Base-by-base conservation (phyloP, 768 basidiomycete genomes). In the Clathrus columnatus region DNA sequence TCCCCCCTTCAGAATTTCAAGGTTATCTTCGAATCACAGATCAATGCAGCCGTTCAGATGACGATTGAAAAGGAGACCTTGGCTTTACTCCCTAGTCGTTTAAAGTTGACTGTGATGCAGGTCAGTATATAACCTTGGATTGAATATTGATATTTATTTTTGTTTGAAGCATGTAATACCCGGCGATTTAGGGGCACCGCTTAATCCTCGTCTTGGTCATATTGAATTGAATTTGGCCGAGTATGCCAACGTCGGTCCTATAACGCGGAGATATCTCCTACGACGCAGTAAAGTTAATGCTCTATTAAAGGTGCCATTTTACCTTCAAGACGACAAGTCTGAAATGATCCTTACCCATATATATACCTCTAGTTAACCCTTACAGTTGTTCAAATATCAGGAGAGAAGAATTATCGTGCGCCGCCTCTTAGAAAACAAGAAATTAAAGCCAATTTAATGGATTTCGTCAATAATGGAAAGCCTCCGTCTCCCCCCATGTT, bases 221-320 rank as follows among this genome's bases (percentile, higher is more conserved):
- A 74, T 89, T 6, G 74, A 79, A 60, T 73, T 91, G 56, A 84
- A 91, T 63, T 73, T 91, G 1, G 82, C 88, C 0, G 83, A 89
- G 63, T 91, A 88, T 61, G 83, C 81, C 14, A 74, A 76, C 47
- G 78, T 70, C 1, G 78, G 82, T 30, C 61, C 66, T 8, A 75
- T 87, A 23, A 80, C 80, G 8, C 74, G 88, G 17, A 73, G 80
- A 5, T 86, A 87, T 67, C 73, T 88, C 6, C 69, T 89, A 5
- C 73, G 79, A 48, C 78, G 86, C 61, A 87, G 84, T 61, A 87
- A 85, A 68, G 87, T 82, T 36, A 91, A 91, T 60, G 86, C 88
- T 0, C 85, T 82, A 5, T 72, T 91, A 48, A 85, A 85, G 74
- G 84, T 85, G 44, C 11, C 69, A 61, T 10, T 45, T 24, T 20